These are phyloP conservation scores for Picochlorum sp. DNA, from an alignment of 139 green algal genomes.

Conservation along the genomic window DNA sequence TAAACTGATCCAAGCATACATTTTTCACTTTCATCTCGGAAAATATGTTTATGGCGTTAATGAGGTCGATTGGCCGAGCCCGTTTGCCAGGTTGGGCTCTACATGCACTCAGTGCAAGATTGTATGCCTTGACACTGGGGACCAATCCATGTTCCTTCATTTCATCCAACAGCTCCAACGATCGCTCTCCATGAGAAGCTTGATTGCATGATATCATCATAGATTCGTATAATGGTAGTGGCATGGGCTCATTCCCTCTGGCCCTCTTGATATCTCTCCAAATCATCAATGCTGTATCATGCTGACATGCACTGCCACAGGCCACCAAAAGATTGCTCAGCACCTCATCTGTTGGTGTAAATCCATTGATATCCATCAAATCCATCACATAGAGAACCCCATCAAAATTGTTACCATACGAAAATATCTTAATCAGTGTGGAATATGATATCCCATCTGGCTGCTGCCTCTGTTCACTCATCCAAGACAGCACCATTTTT, in stretches of 20 bases:
- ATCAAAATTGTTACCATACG: constrained; percentile 24
- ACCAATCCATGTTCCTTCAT: constrained; percentile 1
- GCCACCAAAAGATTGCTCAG: constrained; percentile 45
- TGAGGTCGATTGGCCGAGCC: constrained; percentile 16
- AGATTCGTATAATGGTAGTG: constrained; percentile 30
- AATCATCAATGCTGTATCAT: constrained; percentile 29
- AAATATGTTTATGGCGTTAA: constrained; percentile 22
- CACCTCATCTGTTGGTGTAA: constrained; percentile 19
- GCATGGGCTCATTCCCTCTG: neutral
- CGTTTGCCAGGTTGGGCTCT: constrained; percentile 11
- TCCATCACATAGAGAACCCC: constrained; percentile 16
- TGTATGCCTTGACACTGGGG: constrained; percentile 23
- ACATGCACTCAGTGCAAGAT: constrained; percentile 31
- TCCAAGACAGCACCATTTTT: constrained; percentile 30
- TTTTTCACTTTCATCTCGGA: constrained; percentile 21
- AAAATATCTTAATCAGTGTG: constrained; percentile 38
- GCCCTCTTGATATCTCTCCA: constrained; percentile 17
- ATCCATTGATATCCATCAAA: constrained; percentile 25
- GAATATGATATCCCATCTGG: constrained; percentile 39
- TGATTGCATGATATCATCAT: constrained; percentile 36
- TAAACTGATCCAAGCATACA: constrained; percentile 40
- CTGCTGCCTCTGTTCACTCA: constrained; percentile 22
- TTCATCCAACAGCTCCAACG: constrained; percentile 18
- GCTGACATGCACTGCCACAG: constrained; percentile 41
- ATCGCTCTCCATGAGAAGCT: constrained; percentile 25